Base-by-base conservation (phyloP, 371 early-diverging fungal species). In the Mortierella sp. region DNA sequence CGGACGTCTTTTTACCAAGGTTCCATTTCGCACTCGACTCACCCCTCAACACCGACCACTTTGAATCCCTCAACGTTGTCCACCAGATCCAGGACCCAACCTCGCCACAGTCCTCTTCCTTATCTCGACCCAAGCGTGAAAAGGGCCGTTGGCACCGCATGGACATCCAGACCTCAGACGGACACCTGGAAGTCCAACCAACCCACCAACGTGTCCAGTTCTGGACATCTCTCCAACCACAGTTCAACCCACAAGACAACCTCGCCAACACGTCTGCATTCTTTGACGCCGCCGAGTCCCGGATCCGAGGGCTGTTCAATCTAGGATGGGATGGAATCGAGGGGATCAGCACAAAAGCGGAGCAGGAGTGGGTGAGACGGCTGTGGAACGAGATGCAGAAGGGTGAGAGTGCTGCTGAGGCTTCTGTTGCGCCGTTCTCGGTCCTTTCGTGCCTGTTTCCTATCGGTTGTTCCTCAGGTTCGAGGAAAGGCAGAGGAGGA, bases 101-200 rank as follows among this genome's bases (percentile, higher is more conserved):
- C 10, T 11, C 40, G 34, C 8, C 41, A 64, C 26, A 39, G 34
- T 37, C 39, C 24, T 31, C 45, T 9, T 31, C 68, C 3, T 37
- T 22, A 29, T 52, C 64, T 16, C 26, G 61, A 24, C n/a, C 76
- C 1, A 44, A 39, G 2, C 47, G 52, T 19, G 82, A 81, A 14
- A 77, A 77, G 37, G 84, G 84, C 0, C 79, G 84, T 0, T 83
- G 84, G 84, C 76, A 83, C 41, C 64, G 76, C n/a, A 64, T 83
- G 31, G 84, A 83, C 29, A 55, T 83, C 16, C 69, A 66, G 16
- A 52, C 75, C 40, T 71, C 84, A 9, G 84, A 83, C 47, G 84
- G 84, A 2, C 50, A 66, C 1, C 70, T 72, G 37, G 45, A 31
- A 2, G 5, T 79, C 6, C 52, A 72, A 31, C 69, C 73, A 0